These are phyloP conservation scores for Aureobasidium sp. DNA, from an alignment of 2,329 filamentous ascomycete species.

Conservation along the genomic window DNA sequence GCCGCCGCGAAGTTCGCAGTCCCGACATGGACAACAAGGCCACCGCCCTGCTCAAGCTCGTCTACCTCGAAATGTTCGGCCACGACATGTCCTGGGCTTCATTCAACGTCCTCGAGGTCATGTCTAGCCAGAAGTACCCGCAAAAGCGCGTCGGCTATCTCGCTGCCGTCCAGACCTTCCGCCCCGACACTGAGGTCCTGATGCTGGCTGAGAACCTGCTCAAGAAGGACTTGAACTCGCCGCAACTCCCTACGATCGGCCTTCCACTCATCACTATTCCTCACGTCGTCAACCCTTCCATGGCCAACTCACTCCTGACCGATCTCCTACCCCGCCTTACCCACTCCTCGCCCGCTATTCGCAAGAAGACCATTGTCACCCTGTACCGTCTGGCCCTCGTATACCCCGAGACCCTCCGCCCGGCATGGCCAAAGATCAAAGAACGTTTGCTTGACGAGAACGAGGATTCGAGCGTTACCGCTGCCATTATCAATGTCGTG, in stretches of 20 bases:
- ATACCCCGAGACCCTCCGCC: constrained; percentile 87
- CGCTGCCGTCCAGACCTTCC: constrained; percentile 91
- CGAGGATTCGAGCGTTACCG: constrained; percentile 88
- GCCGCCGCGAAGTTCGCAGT: constrained; percentile 80
- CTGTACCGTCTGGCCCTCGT: constrained; percentile 88
- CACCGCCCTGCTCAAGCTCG: constrained; percentile 86
- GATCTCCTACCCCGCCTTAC: constrained; percentile 80
- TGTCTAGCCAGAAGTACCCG: constrained; percentile 90
- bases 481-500: constrained; percentile 92
- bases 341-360: constrained; percentile 75
- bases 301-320: constrained; percentile 80
- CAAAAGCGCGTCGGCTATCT: constrained; percentile 95
- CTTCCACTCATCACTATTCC: constrained; percentile 86
- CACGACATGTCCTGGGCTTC: constrained; percentile 99
- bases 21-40: constrained; percentile 98
- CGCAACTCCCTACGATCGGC: constrained; percentile 67
- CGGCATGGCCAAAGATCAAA: constrained; percentile 96
- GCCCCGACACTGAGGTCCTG: constrained; percentile 89
- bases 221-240: constrained; percentile 81
- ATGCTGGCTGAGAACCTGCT: constrained; percentile 96
- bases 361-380: constrained; percentile 94
- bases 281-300: constrained; percentile 84
- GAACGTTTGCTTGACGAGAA: constrained; percentile 82
- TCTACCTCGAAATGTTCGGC: constrained; percentile 98
- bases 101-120: constrained; percentile 97